Evolutionary conservation across 441 rosid species (phyloP), one percentile per base, ranked within the genome.

Genomic region (Gossypium trilobum): DNA sequence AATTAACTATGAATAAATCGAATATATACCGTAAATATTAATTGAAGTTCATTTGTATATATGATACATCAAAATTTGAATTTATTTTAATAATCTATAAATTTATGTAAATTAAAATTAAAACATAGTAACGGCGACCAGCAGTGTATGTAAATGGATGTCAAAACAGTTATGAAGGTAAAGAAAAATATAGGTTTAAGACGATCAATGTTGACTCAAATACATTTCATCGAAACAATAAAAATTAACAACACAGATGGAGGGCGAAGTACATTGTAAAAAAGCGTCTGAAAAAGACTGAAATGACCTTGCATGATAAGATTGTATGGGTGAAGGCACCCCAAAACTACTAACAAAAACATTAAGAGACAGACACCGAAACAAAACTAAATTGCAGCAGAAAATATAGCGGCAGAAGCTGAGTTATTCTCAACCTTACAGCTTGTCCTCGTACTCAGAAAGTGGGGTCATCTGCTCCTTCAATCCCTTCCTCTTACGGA

Each of bases 401-500:
- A 25, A 23, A 67, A 14, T 3, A 8, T 1, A 39, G 59, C 10
- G 58, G 14, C 46, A 27, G 14, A 51, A 50, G 10, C 19, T 48
- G 42, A 4, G 19, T 27, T 50, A 6, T 66, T 7, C 42, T 7
- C 39, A 5, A 39, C 9, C 71, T 73, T 54, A 73, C 64, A 73
- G 71, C 71, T 63, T 73, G 76, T 73, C 76, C 54, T 73, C 76
- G 5, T 1, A 73, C 62, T 57, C 62, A 14, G 62, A 23, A 23
- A 57, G 62, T 3, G 62, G 62, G 16, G 33, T 57, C 36, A 57
- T 57, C 33, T 57, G 62, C 62, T 57, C 62, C 62, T 57, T 57
- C 33, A 57, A 11, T 22, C 61, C 61, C 61, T 57, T 23, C 33
- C 62, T 57, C 62, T 57, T 57, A 14, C 62, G 62, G 36, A 57